Base-by-base conservation (phyloP, 2,329 filamentous ascomycete genomes). In the Arachnomyces sp. region DNA sequence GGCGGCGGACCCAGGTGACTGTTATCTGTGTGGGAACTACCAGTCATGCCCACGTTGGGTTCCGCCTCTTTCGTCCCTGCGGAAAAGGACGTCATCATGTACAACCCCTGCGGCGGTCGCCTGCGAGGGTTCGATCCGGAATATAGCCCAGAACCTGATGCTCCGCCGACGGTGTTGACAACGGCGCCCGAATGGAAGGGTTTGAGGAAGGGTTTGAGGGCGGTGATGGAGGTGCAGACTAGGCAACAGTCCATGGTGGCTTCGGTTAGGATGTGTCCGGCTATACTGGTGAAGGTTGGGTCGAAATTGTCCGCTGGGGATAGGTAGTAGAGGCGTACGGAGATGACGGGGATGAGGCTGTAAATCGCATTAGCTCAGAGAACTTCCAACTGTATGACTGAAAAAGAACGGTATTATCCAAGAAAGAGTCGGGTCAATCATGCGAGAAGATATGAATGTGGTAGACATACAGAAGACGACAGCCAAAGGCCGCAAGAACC, bases 171-270 rank as follows among this genome's bases (percentile, higher is more conserved):
- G 25, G 38, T 44, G 15, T 35, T 44, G 11, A 41, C 28, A 18
- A 41, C 25, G 25, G 39, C 39, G 7, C 33, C 42, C 4, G 38
- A 18, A 33, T 44, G 38, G 28, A 44, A 44, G 14, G 42, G 38
- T 28, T 40, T 36, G 32, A 44, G 38, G 17, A 44, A 44, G 12
- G 42, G 42, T 21, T 44, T 44, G 21, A 40, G 21, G 13, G 32
- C 15, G 1, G 38, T 44, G 33, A 44, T 34, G 6, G 38, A 44
- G n/a, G 38, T 35, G 7, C 25, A 37, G 18, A 41, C 11, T 3
- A 44, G 29, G 3, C 31, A 9, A 14, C 31, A 34, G 16, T 41
- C 30, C 28, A 44, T 35, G 6, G 35, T 17, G 16, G 34, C 33
- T 36, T 44, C 42, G 7, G 33, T 44, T 15, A 40, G 18, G 14